Evolutionary conservation across 2,329 filamentous ascomycete genomes (phyloP), one percentile per base, ranked within the genome.

Genomic region (Torrubiellomyces zombiae): DNA sequence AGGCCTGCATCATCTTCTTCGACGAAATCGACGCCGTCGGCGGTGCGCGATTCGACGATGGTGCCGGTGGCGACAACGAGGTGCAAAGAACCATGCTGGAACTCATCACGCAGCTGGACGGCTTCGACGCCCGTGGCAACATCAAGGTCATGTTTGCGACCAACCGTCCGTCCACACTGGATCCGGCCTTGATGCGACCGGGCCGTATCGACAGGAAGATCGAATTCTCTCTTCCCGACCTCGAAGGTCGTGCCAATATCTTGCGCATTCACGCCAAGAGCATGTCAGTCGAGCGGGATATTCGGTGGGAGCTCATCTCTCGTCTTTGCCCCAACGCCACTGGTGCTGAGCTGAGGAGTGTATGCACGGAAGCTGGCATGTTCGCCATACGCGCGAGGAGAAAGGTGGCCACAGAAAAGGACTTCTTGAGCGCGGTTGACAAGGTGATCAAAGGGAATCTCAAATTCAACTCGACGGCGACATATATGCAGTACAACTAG

Each of bases 91-190:
- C 86, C 36, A 95, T 95, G 86, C 58, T 95, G 63, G 86, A 95
- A 50, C 66, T 95, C 26, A 95, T 95, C 46, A 95, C 86, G 17
- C 86, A 95, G 53, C 65, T 95, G 23, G 86, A 95, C 45, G 86
- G 86, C 34, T 95, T 95, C 60, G 86, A 95, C 47, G 80, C 83
- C 24, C 69, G 86, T 51, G 86, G 86, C 50, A 95, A 95, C 55
- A 95, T 95, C 66, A 95, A 95, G 58, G 86, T 95, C 55, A 95
- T 95, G 86, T 95, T 95, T 46, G 86, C 86, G 30, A 95, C 86
- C 48, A 95, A 95, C 66, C 68, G 86, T 51, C 86, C 86, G 3
- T 93, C 83, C 4, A 95, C 86, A 4, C 66, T 95, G 28, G 86
- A 95, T 47, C 86, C 86, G n/a, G 86, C 86, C 3, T 66, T 95